phyloP scores from a whole-genome alignment of 768 basidiomycete species.

The Nidularia pulvinata region DNA sequence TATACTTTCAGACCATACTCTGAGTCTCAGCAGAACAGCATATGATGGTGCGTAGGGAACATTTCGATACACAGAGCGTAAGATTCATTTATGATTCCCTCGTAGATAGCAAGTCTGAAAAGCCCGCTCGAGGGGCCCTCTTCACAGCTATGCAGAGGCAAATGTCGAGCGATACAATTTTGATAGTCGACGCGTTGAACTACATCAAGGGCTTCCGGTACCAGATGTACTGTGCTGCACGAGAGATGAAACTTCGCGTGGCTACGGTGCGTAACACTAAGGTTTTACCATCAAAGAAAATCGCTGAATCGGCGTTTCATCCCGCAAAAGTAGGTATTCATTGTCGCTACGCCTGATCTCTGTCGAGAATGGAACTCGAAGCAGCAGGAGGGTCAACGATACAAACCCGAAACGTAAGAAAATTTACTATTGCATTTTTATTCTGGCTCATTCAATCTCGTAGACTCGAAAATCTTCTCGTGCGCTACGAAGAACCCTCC shows the following conservation, averaged over 20 bases:
- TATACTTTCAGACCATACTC: constrained; percentile 73
- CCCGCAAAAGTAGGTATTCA: constrained; percentile 55
- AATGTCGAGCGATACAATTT: constrained; percentile 69
- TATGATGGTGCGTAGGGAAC: constrained; percentile 65
- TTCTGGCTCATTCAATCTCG: no score
- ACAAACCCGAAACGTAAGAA: not conserved
- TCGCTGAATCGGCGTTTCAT: no score
- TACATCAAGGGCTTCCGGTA: constrained; percentile 99
- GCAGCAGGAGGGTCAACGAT: constrained; percentile 35
- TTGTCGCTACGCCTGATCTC: constrained; percentile 71
- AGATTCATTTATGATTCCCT: constrained; percentile 3
- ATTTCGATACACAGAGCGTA: not conserved
- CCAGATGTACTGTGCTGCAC: constrained; percentile 95
- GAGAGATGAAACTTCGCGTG: constrained; percentile 82
- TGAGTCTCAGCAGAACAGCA: constrained; percentile 59
- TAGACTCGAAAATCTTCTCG: constrained; percentile 76
- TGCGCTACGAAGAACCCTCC: constrained; percentile 94
- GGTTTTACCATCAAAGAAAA: not conserved
- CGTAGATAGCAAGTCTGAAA: constrained; percentile 80
- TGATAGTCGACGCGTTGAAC: constrained; percentile 91
- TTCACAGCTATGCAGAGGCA: constrained; percentile 83
- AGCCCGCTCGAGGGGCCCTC: constrained; percentile 81
- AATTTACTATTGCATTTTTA: not conserved
- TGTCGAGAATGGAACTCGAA: constrained; percentile 77
- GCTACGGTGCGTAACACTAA: constrained; percentile 68